Evolutionary conservation across 1,139 yeast species (phyloP), one percentile per base, ranked within the genome.

Genomic region (Kodamaea fungicola): DNA sequence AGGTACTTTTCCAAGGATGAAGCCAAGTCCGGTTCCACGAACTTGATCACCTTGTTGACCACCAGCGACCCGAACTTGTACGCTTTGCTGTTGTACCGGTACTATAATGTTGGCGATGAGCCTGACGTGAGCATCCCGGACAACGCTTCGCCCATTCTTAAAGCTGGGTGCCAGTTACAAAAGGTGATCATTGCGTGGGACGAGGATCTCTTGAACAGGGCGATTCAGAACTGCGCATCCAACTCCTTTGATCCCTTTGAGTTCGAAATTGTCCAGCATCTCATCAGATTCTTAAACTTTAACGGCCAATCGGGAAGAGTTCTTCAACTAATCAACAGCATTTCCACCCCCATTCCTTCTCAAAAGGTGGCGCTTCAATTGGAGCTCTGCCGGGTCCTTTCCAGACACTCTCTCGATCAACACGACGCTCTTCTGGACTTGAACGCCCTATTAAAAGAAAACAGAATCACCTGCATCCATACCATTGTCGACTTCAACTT

Each of bases 231-330:
- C 7, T 7, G n/a, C 4, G 23, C 22, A 6, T 12, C 23, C 2
- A 26, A 22, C 12, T 19, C 28, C 16, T 33, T 33, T 21, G 28
- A 21, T 2, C 4, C 22, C 7, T 33, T 16, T 42, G 78, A 74
- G 42, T 26, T 43, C 6, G 55, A 55, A 2, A 64, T 74, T 30
- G 36, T 71, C 5, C 51, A 48, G 25, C 46, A 47, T 8, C 39
- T 73, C 9, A 43, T 70, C 3, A 49, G 49, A 4, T 74, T 64
- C 46, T 53, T 75, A 42, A 57, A 54, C 32, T 68, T 61, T 36
- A 64, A 66, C 44, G 61, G 63, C 10, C 55, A 65, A 30, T 54
- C 63, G 34, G 65, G 63, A 13, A 39, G 55, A 6, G 33, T 59
- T 3, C 43, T 58, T 8, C 38, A 45, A 3, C 38, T 70, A 3